A percentile compares a stretch with the other conserved stretches of the same genome.
Evolutionary conservation across 1,284 basidiomycete genomes (phyloP).

Genomic region (Wolfiporia cocos): DNA sequence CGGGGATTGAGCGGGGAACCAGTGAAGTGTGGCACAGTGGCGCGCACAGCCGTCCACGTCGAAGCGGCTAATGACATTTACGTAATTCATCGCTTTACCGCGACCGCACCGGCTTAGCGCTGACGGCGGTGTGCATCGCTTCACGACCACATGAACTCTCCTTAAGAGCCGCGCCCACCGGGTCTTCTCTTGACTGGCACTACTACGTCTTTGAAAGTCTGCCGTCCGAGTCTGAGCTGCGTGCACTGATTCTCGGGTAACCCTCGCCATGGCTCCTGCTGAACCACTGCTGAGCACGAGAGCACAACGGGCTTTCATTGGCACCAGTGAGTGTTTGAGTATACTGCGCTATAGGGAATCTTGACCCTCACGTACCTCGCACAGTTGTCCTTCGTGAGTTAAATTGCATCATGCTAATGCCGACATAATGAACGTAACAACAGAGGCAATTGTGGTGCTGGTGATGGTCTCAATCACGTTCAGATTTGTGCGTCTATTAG

Average conservation of each 20-base stretch:
- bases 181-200: no score
- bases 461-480: constrained; percentile 38
- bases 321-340: constrained; percentile 43
- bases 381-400: constrained; percentile 26
- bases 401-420: no score
- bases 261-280: constrained; percentile 53
- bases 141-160: not conserved
- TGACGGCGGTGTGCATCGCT: constrained; percentile 2
- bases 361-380: no score
- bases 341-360: no score
- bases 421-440: not conserved
- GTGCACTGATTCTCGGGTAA: constrained; percentile 4
- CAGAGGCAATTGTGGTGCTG: constrained; percentile 46
- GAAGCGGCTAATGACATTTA: no score
- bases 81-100: not conserved
- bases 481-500: constrained; percentile 23
- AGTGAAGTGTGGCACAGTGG: no score
- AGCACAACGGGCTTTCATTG: constrained; percentile 60
- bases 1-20: no score
- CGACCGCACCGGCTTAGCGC: constrained; percentile 1
- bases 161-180: no score
- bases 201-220: no score
- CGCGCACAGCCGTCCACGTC: no score
- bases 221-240: no score
- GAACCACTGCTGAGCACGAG: constrained; percentile 61